Percentiles rank a stretch among this genome's conserved stretches.
Conservation (phyloP, 768 basidiomycete genomes). For the Trametes cinnabarina region DNA sequence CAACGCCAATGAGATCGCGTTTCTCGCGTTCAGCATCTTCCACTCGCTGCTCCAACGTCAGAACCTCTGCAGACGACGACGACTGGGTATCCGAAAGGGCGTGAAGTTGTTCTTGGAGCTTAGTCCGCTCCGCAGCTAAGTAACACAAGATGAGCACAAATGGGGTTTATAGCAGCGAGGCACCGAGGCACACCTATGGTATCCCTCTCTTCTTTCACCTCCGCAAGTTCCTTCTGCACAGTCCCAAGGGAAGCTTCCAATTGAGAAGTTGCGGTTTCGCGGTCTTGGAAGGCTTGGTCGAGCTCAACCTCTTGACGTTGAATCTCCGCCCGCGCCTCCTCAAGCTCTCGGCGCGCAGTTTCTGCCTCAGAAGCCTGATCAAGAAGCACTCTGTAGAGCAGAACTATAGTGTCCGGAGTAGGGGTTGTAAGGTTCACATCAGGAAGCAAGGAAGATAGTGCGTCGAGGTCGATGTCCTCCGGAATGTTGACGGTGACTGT, state of each 20-base stretch:
- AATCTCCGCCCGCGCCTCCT: slow-evolving; percentile 64
- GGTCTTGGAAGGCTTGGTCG: slow-evolving; percentile 81
- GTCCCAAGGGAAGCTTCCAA: slow-evolving; percentile 51
- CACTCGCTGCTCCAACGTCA: slow-evolving; percentile 54
- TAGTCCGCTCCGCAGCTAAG: slow-evolving; percentile 44
- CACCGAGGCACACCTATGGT: slow-evolving; percentile 52
- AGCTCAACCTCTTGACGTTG: slow-evolving; percentile 79
- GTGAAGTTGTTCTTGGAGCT: slow-evolving; percentile 55
- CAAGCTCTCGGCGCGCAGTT: slow-evolving; percentile 57
- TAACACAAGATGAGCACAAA: background rate
- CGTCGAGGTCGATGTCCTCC: slow-evolving; percentile 63
- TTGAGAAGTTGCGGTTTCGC: slow-evolving; percentile 59
- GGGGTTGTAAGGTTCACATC: slow-evolving; percentile 56
- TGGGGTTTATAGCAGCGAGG: too few relatives aligned
- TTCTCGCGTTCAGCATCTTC: slow-evolving; percentile 88
- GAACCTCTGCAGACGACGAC: slow-evolving; percentile 61
- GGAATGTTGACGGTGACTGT: slow-evolving; percentile 50
- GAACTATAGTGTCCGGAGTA: slow-evolving; percentile 55
- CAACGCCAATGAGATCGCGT: slow-evolving; percentile 79
- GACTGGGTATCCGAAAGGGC: slow-evolving; percentile 57
- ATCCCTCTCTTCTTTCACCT: slow-evolving; percentile 61
- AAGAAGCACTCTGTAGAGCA: slow-evolving; percentile 61
- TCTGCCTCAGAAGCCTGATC: slow-evolving; percentile 58
- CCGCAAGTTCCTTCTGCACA: slow-evolving; percentile 53
- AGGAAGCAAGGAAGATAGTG: slow-evolving; percentile 59